Evolutionary conservation across 352 stramenopile genomes (phyloP).

Genomic region (Albugo laibachii): DNA sequence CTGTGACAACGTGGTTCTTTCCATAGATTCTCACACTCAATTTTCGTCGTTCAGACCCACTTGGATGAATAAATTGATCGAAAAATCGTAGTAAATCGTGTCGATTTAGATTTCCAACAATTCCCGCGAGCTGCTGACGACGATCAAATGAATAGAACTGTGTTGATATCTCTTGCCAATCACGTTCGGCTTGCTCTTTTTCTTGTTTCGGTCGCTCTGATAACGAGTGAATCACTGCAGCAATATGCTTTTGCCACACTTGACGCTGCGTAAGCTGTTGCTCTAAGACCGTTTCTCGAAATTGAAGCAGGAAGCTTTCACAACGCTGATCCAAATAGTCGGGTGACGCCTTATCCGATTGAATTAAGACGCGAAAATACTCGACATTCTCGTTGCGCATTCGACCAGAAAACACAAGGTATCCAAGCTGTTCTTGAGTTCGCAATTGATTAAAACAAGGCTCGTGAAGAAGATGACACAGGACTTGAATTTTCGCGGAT

Average conservation of each 20-base stretch:
- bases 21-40: conserved; percentile 32
- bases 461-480: conserved; percentile 79
- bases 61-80: conserved; percentile 23
- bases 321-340: conserved; percentile 43
- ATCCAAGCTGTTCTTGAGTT: conserved; percentile 85
- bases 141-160: conserved; percentile 54
- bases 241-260: conserved; percentile 29
- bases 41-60: conserved; percentile 20
- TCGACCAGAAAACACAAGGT: conserved; percentile 58
- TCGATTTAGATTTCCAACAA: conserved; percentile 23
- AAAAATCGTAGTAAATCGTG: conserved; percentile 36
- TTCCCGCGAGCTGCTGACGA: conserved; percentile 21
- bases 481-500: conserved; percentile 40
- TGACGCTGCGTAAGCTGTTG: conserved; percentile 8
- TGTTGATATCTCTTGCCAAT: conserved; percentile 40
- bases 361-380: conserved; percentile 60
- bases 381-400: conserved; percentile 25
- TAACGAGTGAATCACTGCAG: conserved; percentile 33
- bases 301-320: conserved; percentile 35
- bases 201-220: conserved; percentile 54
- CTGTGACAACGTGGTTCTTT: conserved; percentile 21
- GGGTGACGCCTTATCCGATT: conserved; percentile 54
- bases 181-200: conserved; percentile 33
- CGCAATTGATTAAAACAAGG: conserved; percentile 84
- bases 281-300: conserved; percentile 16